Evolutionary conservation across 176 grass and related monocot genomes (phyloP), one percentile per base, ranked within the genome.

Genomic region (Hsuehochloa calcarea): DNA sequence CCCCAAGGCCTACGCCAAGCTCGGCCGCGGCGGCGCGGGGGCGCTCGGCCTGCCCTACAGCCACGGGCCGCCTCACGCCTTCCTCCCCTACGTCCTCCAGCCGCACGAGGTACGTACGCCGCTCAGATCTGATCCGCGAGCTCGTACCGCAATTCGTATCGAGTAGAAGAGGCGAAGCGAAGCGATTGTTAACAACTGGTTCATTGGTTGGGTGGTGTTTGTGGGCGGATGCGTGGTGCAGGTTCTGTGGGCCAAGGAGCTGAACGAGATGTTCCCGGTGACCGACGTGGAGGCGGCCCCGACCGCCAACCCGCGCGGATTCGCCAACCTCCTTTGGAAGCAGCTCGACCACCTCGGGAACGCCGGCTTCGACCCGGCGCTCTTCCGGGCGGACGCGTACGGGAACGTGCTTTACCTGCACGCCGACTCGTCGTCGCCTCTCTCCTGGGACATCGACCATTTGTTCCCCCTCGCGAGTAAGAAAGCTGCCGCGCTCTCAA

Each of bases 331-430:
- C n/a, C 80, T 99, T 56, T 99, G 96, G 96, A 99, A 96, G 90
- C 96, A 94, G 86, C 91, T 99, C 46, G 90, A 99, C 59, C 93
- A 99, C 84, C 90, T 99, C 79, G 91, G 96, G 84, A 99, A 99
- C 82, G 96, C 96, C 12, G 96, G 96, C 3, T 99, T 99, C 70
- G 96, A 99, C 84, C 96, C 96, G 34, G 81, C 93, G 82, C 75
- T 96, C 8, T 99, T 96, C 92, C 90, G 93, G 17, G 86, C 94
- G 16, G 96, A 99, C 84, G 77, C 90, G 2, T 91, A 89, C 83
- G 96, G 96, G 16, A 99, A 99, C 78, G 96, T 99, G 26, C 84
- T 99, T 56, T 99, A 96, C 90, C 72, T 99, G 13, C 90, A 96
- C 74, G 93, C 90, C 34, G 96, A 99, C 77, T 89, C 86, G 5